Percentiles rank a stretch among this genome's conserved stretches.
Evolutionary conservation across 164 flowering plant genomes (phyloP).

Genomic region (Nymphaea thermarum): DNA sequence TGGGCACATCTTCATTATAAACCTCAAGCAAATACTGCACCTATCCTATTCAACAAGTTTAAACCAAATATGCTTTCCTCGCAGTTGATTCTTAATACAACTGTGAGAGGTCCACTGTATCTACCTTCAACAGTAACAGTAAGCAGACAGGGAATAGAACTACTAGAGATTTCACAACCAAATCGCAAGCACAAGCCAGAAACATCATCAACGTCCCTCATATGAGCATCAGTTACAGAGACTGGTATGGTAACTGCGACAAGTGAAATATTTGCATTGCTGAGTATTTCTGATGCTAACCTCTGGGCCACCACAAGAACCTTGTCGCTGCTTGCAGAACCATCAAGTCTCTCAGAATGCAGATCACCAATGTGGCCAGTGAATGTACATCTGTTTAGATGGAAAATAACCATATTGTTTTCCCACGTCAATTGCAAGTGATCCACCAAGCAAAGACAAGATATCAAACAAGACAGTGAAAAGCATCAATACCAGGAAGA

Average conservation of each 20-base stretch:
- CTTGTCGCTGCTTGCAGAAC: constrained; percentile 32
- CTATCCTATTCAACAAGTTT: constrained; percentile 75
- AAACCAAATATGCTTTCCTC: constrained; percentile 91
- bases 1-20: background rate
- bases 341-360: constrained; percentile 19
- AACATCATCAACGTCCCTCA: constrained; percentile 47
- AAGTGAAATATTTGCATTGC: constrained; percentile 59
- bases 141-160: constrained; percentile 55
- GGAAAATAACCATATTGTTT: constrained; percentile 5
- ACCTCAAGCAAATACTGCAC: constrained; percentile 28
- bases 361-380: constrained; percentile 49
- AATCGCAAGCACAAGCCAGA: constrained; percentile 78
- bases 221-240: constrained; percentile 6
- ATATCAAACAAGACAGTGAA: no score
- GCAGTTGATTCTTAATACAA: constrained; percentile 65
- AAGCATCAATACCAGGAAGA: no score
- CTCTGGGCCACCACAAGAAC: constrained; percentile 61
- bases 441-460: background rate
- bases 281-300: constrained; percentile 65
- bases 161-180: constrained; percentile 76
- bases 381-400: constrained; percentile 53
- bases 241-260: constrained; percentile 82
- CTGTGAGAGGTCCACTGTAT: constrained; percentile 53
- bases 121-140: constrained; percentile 62
- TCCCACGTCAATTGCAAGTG: background rate